These are phyloP conservation scores for Monosporascus sp. DNA, from an alignment of 2,329 filamentous ascomycete species.

Conservation along the genomic window DNA sequence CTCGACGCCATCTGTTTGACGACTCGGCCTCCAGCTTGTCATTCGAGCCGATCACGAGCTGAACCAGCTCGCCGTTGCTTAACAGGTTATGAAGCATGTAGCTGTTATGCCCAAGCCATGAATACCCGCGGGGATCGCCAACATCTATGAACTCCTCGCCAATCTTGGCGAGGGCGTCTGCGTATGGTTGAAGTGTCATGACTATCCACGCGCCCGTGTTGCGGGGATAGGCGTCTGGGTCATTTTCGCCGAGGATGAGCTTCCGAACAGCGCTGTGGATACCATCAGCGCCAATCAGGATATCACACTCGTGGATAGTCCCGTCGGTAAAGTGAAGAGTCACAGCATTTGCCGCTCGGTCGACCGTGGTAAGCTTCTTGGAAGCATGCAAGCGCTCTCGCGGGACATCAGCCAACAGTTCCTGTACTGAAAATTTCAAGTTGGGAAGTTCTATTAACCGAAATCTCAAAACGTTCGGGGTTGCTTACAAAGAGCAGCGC, in stretches of 20 bases:
- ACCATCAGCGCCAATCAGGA: constrained; percentile 36
- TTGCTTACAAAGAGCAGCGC: constrained; percentile 5
- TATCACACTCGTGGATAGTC: constrained; percentile 23
- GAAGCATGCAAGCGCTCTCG: constrained; percentile 15
- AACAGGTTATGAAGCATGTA: constrained; percentile 15
- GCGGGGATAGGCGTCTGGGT: constrained; percentile 11
- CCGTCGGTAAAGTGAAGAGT: constrained; percentile 16
- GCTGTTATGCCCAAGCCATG: constrained; percentile 12
- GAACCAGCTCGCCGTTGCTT: constrained; percentile 14
- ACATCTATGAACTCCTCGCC: constrained; percentile 10
- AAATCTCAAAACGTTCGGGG: no score
- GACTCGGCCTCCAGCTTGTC: constrained; percentile 6
- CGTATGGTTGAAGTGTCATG: constrained; percentile 18
- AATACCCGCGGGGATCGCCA: constrained; percentile 18
- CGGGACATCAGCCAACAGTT: constrained; percentile 13
- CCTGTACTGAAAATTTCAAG: constrained; percentile 2
- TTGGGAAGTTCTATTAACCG: no score
- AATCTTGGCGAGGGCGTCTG: constrained; percentile 12
- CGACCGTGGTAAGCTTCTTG: constrained; percentile 14
- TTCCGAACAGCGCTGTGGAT: constrained; percentile 32
- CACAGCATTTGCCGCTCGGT: constrained; percentile 1
- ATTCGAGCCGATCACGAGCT: constrained; percentile 12
- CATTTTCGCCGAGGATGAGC: constrained; percentile 24
- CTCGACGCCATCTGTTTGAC: constrained; percentile 12
- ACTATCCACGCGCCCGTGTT: constrained; percentile 17